Evolutionary conservation across 2,329 filamentous ascomycete genomes (phyloP).

Genomic region (Hypomyces rosellus): DNA sequence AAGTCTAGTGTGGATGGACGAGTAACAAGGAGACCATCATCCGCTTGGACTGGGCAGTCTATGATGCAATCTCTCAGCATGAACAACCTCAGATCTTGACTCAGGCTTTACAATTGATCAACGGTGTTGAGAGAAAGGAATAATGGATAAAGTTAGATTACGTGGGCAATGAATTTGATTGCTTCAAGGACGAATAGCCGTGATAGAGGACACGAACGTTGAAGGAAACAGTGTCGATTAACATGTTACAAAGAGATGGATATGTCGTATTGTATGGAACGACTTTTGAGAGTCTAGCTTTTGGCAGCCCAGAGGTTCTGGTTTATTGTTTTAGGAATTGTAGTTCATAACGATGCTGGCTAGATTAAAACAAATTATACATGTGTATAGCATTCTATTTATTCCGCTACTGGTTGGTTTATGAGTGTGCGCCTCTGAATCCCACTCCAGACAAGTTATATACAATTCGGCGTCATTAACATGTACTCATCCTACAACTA

Average conservation of each 20-base stretch:
- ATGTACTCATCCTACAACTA: neutral
- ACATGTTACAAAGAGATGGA: constrained; percentile 9
- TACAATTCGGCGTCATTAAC: neutral
- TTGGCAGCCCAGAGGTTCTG: neutral
- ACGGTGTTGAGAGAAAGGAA: neutral
- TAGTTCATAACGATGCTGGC: neutral
- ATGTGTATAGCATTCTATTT: neutral
- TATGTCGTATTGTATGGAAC: neutral
- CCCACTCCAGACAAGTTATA: too few relatives aligned
- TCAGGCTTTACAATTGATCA: neutral
- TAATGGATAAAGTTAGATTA: neutral
- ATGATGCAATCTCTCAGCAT: constrained; percentile 8
- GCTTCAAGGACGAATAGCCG: too few relatives aligned
- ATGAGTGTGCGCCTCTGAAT: too few relatives aligned
- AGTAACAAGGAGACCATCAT: neutral
- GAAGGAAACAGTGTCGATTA: neutral
- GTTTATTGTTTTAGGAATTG: neutral
- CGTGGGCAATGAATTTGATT: too few relatives aligned
- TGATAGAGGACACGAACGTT: neutral
- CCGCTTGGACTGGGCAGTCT: neutral
- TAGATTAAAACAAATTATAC: too few relatives aligned
- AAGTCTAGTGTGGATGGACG: constrained; percentile 7
- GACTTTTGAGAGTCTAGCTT: neutral
- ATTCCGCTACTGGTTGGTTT: too few relatives aligned
- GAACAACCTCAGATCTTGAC: neutral